Evolutionary conservation across 306 rosid genomes (phyloP).

Genomic region (Gastrolobium villosum): DNA sequence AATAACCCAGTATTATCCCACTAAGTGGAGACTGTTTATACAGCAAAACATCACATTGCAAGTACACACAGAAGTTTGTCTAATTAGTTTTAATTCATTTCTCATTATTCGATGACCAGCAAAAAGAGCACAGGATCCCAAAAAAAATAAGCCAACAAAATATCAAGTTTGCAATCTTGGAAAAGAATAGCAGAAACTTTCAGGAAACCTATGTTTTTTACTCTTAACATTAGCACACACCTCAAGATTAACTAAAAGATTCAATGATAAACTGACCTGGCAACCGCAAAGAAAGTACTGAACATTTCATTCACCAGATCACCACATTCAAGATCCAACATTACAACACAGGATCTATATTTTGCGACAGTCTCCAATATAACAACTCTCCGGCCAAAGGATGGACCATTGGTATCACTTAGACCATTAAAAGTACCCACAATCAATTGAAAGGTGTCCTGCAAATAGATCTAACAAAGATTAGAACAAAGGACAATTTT

Average conservation of each 20-base stretch:
- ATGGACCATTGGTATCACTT: slow-evolving; percentile 88
- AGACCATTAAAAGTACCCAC: slow-evolving; percentile 93
- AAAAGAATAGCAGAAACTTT: slow-evolving; percentile 34
- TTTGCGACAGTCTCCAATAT: slow-evolving; percentile 98
- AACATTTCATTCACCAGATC: slow-evolving; percentile 95
- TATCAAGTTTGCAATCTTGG: slow-evolving; percentile 18
- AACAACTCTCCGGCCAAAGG: slow-evolving; percentile 94
- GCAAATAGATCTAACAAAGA: slow-evolving; percentile 54
- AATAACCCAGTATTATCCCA: slow-evolving; percentile 20
- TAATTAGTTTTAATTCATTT: slow-evolving; percentile 20
- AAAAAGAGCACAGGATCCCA: slow-evolving; percentile 9
- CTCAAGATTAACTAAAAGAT: slow-evolving; percentile 2
- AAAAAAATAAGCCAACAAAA: not conserved
- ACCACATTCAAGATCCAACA: slow-evolving; percentile 98
- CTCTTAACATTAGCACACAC: slow-evolving; percentile 23
- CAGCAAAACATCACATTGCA: slow-evolving; percentile 44
- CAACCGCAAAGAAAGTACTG: slow-evolving; percentile 84
- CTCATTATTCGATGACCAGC: not conserved
- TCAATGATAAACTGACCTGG: slow-evolving; percentile 73
- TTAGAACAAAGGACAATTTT: slow-evolving; percentile 44
- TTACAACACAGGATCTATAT: slow-evolving; percentile 98
- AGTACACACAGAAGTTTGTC: slow-evolving; percentile 27
- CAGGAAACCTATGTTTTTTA: slow-evolving; percentile 23
- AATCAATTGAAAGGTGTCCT: slow-evolving; percentile 91
- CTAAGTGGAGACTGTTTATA: slow-evolving; percentile 9